A percentile compares a stretch with the other conserved stretches of the same genome.
phyloP scores from a whole-genome alignment of 1,284 basidiomycete species.

The Marasmius oreades region DNA sequence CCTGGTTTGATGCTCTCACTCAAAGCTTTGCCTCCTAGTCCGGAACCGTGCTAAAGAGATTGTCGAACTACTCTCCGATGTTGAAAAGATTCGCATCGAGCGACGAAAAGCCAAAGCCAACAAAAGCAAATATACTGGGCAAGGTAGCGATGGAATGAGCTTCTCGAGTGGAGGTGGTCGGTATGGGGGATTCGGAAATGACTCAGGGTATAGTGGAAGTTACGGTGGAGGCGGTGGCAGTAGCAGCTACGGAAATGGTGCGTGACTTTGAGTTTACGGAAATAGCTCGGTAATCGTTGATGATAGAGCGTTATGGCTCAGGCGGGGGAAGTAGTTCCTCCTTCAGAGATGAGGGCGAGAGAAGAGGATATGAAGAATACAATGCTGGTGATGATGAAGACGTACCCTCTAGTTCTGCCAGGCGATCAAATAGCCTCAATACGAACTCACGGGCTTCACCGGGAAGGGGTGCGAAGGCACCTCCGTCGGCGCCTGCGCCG shows the following conservation, averaged over 20 bases:
- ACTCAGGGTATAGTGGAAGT: constrained; percentile 46
- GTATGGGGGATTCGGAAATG: constrained; percentile 83
- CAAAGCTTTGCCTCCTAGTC: constrained; percentile 49
- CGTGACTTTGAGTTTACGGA: neutral
- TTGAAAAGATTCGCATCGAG: constrained; percentile 88
- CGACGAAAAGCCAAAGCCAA: constrained; percentile 93
- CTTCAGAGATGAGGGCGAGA: constrained; percentile 53
- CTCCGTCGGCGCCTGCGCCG: constrained; percentile 40
- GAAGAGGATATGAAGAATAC: constrained; percentile 83
- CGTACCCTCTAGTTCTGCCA: constrained; percentile 27
- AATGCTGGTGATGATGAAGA: constrained; percentile 95
- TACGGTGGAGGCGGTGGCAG: constrained; percentile 31
- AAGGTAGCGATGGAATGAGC: constrained; percentile 74
- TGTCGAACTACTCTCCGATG: constrained; percentile 84
- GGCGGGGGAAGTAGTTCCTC: constrained; percentile 45
- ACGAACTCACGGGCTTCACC: neutral
- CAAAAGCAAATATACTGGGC: constrained; percentile 87
- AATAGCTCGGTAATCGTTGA: neutral
- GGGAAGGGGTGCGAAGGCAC: constrained; percentile 28
- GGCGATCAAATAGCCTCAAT: constrained; percentile 5
- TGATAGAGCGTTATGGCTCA: constrained; percentile 20
- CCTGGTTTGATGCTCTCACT: neutral
- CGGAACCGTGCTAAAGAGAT: constrained; percentile 94
- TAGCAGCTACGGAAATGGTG: constrained; percentile 21
- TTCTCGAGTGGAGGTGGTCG: constrained; percentile 47